Percentiles rank a stretch among this genome's conserved stretches.
Conservation (phyloP, 805 yeast species). For the Kazachstania viticola region DNA sequence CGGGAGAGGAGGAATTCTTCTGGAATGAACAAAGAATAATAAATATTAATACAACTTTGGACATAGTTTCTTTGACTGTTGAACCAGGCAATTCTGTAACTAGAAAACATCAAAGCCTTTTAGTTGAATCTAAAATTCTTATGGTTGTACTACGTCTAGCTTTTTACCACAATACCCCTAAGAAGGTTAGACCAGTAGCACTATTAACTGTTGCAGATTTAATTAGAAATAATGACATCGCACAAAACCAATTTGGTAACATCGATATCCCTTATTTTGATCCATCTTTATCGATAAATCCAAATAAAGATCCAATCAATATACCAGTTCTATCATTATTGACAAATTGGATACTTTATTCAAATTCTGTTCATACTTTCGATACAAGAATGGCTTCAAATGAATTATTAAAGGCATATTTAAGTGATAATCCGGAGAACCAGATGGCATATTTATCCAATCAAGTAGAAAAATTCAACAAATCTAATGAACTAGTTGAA, state of each 20-base stretch:
- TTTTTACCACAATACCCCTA: slow-evolving; percentile 55
- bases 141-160: slow-evolving; percentile 57
- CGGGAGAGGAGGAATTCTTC: slow-evolving; percentile 34
- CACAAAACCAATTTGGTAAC: slow-evolving; percentile 62
- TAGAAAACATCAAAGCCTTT: slow-evolving; percentile 44
- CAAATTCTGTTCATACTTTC: slow-evolving; percentile 76
- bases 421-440: slow-evolving; percentile 50
- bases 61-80: slow-evolving; percentile 62
- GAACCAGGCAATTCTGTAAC: slow-evolving; percentile 62
- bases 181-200: slow-evolving; percentile 53
- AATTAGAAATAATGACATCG: slow-evolving; percentile 49
- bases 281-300: slow-evolving; percentile 35
- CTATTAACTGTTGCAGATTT: slow-evolving; percentile 68
- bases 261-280: slow-evolving; percentile 91
- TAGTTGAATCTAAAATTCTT: slow-evolving; percentile 52
- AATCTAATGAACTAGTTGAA: slow-evolving; percentile 8
- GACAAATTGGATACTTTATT: slow-evolving; percentile 69
- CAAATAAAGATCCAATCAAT: slow-evolving; percentile 5
- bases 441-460: slow-evolving; percentile 52
- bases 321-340: slow-evolving; percentile 68
- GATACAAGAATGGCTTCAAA: slow-evolving; percentile 70
- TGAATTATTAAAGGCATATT: slow-evolving; percentile 53
- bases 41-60: slow-evolving; percentile 57
- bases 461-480: slow-evolving; percentile 41
- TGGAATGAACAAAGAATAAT: slow-evolving; percentile 72